Evolutionary conservation across 2,329 filamentous ascomycete species (phyloP), one percentile per base, ranked within the genome.

Genomic region (Aspergillus viridinutans): DNA sequence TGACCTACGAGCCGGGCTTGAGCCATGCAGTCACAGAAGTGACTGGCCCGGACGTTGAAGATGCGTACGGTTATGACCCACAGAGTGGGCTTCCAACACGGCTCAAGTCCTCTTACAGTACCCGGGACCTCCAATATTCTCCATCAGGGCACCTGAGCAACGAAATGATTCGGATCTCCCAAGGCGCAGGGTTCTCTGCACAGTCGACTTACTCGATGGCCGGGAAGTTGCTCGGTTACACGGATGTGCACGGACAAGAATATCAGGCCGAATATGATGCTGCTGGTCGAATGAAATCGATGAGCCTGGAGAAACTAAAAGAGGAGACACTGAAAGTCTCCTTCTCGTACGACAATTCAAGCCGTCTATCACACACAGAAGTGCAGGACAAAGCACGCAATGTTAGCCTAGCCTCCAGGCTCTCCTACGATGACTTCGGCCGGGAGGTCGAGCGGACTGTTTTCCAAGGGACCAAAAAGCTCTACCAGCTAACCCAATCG

Each of bases 221-320:
- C 9, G 52, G 57, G 3, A 58, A 54, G 32, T 51, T 55, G 10
- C 56, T 50, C 8, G 12, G 45, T 4, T 57, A 57, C 48, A 61
- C 55, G 14, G 49, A 62, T 20, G 43, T 53, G 5, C 38, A 61
- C 28, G 56, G 58, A 3, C n/a, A 57, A 45, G 28, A 57, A 23
- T 45, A 57, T 35, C 5, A n/a, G 35, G 32, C 53, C 20, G 32
- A 55, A 47, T 56, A 56, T 40, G 49, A 56, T 29, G 12, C 7
- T 14, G 17, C 8, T 17, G 54, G 54, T 8, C 26, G 26, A 28
- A 28, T 28, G 26, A 32, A 49, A 10, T 40, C 25, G 9, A 3
- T 14, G 35, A 5, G 28, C 2, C 21, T 21, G 21, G 23, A 12
- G 17, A 3, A 14, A 17, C 28, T 20, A 12, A 7, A 5, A 8